Evolutionary conservation across 768 basidiomycete species (phyloP), one percentile per base, ranked within the genome.

Genomic region (Russula dissimulans): DNA sequence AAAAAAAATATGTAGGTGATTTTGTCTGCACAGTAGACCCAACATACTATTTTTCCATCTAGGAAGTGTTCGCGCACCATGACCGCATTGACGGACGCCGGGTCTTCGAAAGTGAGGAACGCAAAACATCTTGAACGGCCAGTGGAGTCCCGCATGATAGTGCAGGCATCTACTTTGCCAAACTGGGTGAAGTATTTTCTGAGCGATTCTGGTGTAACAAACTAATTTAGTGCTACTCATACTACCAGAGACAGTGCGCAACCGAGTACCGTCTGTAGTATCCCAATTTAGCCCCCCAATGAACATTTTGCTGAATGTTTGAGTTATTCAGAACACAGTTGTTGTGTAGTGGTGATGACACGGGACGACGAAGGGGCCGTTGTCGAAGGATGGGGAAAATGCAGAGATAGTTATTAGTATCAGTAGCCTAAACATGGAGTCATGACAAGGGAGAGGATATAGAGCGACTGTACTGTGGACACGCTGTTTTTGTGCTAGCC

Each of bases 211-310:
- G 75, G 61, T 67, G 68, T 59, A 45, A 60, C 59, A 56, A 50
- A 64, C 58, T 68, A 68, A 61, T 64, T 73, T 69, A 75, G 72
- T 72, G 74, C 76, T 76, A 75, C 71, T 63, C 64, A 68, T 61
- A 50, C 66, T 63, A 67, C 58, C 69, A 39, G 59, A 72, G 68
- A 71, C 66, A 72, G 73, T 70, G 72, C 72, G 72, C 67, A 67
- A 70, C 70, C 55, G 55, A 54, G 59, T 82, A 98, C 95, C 95
- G 80, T 97, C 95, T 71, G 91, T 95, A 67, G 95, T 97, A 73
- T 97, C 94, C 95, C 95, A 98, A 77, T 97, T 97, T 64, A 98
- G 79, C 61, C 95, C 95, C 59, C 95, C 95, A 70, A 98, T 93
- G 75, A 98, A 98, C 95, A 98, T 97, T 79, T 98, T 98, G 75